Conservation (phyloP, 495 filamentous ascomycete genomes). For the Diplogelasinospora grovesii region DNA sequence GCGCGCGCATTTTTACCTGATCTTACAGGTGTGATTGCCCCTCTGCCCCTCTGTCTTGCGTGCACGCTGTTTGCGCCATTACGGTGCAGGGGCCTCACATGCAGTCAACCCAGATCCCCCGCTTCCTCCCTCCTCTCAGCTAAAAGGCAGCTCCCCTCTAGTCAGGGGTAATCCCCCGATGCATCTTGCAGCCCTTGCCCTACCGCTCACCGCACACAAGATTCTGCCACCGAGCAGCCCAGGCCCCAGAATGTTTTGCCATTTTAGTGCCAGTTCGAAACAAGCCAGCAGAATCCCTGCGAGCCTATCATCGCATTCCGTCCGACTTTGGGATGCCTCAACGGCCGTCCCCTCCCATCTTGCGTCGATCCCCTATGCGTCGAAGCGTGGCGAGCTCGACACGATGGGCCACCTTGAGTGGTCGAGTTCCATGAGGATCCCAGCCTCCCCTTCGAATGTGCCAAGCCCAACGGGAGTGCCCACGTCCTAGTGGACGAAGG, state of each 20-base stretch:
- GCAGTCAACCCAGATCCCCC: too few species aligned
- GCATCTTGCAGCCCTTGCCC: neutral
- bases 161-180: neutral
- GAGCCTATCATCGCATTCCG: slow-evolving; percentile 16
- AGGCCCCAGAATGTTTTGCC: slow-evolving; percentile 12
- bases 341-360: neutral
- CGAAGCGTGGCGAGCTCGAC: slow-evolving; percentile 20
- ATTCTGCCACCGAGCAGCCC: slow-evolving; percentile 3
- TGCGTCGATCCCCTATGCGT: slow-evolving; percentile 20
- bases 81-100: too few species aligned
- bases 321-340: slow-evolving; percentile 5
- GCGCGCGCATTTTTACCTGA: too few species aligned
- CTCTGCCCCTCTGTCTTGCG: too few species aligned
- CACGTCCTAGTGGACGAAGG: slow-evolving; percentile 12
- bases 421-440: slow-evolving; percentile 25
- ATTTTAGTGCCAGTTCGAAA: slow-evolving; percentile 25
- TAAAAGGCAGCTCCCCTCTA: too few species aligned
- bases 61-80: too few species aligned
- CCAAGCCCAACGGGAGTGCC: slow-evolving; percentile 5
- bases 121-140: too few species aligned
- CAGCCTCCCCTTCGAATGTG: slow-evolving; percentile 8
- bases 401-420: slow-evolving; percentile 26
- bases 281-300: slow-evolving; percentile 13
- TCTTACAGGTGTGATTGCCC: too few species aligned
- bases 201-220: neutral